These are phyloP conservation scores for Phytophthora sp. DNA, from an alignment of 352 stramenopile species.

Conservation along the genomic window DNA sequence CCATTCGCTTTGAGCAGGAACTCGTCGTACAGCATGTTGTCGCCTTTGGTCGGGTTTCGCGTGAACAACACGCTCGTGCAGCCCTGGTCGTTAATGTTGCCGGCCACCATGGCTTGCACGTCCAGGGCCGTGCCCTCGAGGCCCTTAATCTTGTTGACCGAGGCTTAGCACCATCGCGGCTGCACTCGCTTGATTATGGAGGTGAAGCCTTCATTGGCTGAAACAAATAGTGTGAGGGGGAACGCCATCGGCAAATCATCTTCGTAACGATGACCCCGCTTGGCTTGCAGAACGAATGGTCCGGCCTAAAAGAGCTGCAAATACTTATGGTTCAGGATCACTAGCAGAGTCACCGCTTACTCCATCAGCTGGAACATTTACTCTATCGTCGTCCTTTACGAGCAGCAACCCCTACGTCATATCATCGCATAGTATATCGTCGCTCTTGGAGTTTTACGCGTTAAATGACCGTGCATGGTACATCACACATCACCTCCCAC, in stretches of 20 bases:
- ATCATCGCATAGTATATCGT: background rate
- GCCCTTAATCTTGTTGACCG: slow-evolving; percentile 35
- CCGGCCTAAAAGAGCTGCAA: too few species aligned
- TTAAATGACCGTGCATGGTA: too few species aligned
- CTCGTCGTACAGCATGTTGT: slow-evolving; percentile 32
- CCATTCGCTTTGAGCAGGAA: slow-evolving; percentile 34
- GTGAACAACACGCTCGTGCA: slow-evolving; percentile 34
- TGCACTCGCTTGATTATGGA: too few species aligned
- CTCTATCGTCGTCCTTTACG: background rate
- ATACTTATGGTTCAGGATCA: background rate
- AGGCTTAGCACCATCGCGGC: too few species aligned
- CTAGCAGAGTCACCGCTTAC: background rate
- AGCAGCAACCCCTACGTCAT: background rate
- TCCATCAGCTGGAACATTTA: background rate
- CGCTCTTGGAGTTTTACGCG: background rate
- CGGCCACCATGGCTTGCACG: slow-evolving; percentile 34
- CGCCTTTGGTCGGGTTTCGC: slow-evolving; percentile 26
- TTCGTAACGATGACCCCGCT: too few species aligned
- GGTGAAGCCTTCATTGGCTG: too few species aligned
- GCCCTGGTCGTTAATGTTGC: slow-evolving; percentile 32
- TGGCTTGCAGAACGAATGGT: too few species aligned
- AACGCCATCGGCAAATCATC: too few species aligned
- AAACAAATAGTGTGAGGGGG: too few species aligned
- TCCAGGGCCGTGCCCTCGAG: slow-evolving; percentile 32
- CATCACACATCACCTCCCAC: background rate